phyloP scores from a whole-genome alignment of 805 yeast genomes.

The Citeromyces nyonsensis region DNA sequence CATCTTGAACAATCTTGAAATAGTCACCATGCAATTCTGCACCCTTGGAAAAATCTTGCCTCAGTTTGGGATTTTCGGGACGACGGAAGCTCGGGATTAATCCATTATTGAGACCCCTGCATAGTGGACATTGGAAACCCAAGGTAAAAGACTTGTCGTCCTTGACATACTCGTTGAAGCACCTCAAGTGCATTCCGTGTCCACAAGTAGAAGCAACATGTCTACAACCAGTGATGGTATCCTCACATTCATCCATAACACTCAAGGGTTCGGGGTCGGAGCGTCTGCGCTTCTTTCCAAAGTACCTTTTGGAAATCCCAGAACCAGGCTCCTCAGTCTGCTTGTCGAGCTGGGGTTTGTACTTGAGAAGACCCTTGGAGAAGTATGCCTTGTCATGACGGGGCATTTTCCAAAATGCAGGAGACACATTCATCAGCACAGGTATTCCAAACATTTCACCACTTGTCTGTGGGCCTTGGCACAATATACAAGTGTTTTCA shows the following conservation, averaged over 20 bases:
- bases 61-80: slow-evolving; percentile 8
- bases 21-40: slow-evolving; percentile 5
- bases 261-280: background rate
- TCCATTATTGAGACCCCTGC: slow-evolving; percentile 25
- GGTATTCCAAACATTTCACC: slow-evolving; percentile 45
- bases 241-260: slow-evolving; percentile 1
- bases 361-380: slow-evolving; percentile 3
- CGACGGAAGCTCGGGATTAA: slow-evolving; percentile 26
- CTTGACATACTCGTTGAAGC: slow-evolving; percentile 15
- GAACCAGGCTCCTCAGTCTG: background rate
- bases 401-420: slow-evolving; percentile 34
- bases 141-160: slow-evolving; percentile 10
- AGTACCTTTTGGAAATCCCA: background rate
- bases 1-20: slow-evolving; percentile 11
- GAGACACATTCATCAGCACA: slow-evolving; percentile 25
- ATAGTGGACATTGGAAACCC: slow-evolving; percentile 30
- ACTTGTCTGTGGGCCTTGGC: slow-evolving; percentile 34
- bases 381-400: slow-evolving; percentile 5
- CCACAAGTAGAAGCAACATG: slow-evolving; percentile 28
- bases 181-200: slow-evolving; percentile 33
- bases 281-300: background rate
- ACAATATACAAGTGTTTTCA: slow-evolving; percentile 33
- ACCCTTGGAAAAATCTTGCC: slow-evolving; percentile 1
- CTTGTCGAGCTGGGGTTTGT: background rate
- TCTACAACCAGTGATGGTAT: slow-evolving; percentile 7